Evolutionary conservation across 495 filamentous ascomycete genomes (phyloP), one percentile per base, ranked within the genome.

Genomic region (Staphylotrichum longicolle): DNA sequence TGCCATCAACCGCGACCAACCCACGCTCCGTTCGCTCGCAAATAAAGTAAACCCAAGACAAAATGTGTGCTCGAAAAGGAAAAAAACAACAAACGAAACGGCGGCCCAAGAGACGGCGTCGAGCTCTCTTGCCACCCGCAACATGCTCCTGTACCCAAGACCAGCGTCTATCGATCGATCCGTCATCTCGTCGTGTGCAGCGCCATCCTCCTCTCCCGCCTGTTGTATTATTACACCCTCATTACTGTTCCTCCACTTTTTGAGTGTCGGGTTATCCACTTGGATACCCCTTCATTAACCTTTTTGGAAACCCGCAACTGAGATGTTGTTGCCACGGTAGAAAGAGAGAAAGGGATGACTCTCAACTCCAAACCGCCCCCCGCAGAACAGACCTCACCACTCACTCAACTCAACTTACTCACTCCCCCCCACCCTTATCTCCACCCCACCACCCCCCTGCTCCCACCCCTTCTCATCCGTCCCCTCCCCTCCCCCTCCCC

Each of bases 401-500:
- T 9, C 40, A 42, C 9, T 12, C 40, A 6, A 11, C 3, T 9
- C 40, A 9, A 9, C 9, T 42, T 5, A 42, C 3, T 7, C 40
- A 9, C 40, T 42, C 9, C 9, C 40, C 27, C 47, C 5, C 30
- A 34, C 47, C 6, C n/a, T 6, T 32, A 34, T 42, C 7, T 12
- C 40, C 40, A n/a, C 7, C 48, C 3, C 48, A 34, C n/a, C 49
- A 51, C 10, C 14, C 6, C 37, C 46, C 46, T 5, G 30, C 5
- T n/a, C 15, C 33, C 30, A 32, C 32, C 14, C 48, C 34, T 41
- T 41, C 46, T 35, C 54, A 27, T 44, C 55, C 54, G 45, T 20
- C 12, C n/a, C 45, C 34, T 34, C 44, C 47, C 37, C 34, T 58
- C 63, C 14, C 27, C 40, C 12, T 61, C 62, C 27, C 54, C 62